Percentiles rank a stretch among this genome's conserved stretches.
phyloP scores from a whole-genome alignment of 805 yeast genomes.

The Candida schatavii region DNA sequence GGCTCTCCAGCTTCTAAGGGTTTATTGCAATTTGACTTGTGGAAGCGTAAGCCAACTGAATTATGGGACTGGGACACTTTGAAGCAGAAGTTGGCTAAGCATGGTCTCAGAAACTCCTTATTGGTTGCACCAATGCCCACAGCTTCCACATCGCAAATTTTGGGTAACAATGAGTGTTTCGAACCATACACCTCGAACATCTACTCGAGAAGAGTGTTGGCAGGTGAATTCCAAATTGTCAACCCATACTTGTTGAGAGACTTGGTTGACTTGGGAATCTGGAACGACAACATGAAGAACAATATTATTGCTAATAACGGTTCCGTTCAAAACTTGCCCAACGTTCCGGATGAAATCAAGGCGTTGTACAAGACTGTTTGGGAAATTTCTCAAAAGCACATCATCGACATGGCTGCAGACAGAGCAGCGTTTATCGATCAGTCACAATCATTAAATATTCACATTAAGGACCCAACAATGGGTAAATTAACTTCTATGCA shows the following conservation, averaged over 20 bases:
- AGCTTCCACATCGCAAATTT: conserved; percentile 62
- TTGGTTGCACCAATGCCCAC: conserved; percentile 68
- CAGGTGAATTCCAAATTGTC: conserved; percentile 64
- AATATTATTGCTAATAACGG: conserved; percentile 56
- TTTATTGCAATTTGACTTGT: conserved; percentile 53
- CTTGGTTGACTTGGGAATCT: conserved; percentile 55
- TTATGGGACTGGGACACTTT: conserved; percentile 59
- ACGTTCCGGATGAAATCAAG: conserved; percentile 53
- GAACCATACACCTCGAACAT: conserved; percentile 64
- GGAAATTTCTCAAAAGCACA: conserved; percentile 58
- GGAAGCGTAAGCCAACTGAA: conserved; percentile 59
- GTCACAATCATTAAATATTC: conserved; percentile 89
- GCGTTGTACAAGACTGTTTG: conserved; percentile 58
- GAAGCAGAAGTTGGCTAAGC: conserved; percentile 45
- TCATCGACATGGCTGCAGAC: conserved; percentile 66
- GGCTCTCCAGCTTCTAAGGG: conserved; percentile 64
- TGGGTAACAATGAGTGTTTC: conserved; percentile 61
- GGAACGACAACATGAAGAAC: conserved; percentile 59
- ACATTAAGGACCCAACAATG: conserved; percentile 87
- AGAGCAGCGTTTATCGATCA: conserved; percentile 84
- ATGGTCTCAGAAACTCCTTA: conserved; percentile 57
- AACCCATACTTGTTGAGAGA: conserved; percentile 58
- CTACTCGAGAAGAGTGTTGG: conserved; percentile 59
- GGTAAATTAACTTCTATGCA: conserved; percentile 97
- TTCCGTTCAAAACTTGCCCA: conserved; percentile 53